Evolutionary conservation across 495 filamentous ascomycete genomes (phyloP), one percentile per base, ranked within the genome.

Genomic region (Friedmanniomyces simplex): DNA sequence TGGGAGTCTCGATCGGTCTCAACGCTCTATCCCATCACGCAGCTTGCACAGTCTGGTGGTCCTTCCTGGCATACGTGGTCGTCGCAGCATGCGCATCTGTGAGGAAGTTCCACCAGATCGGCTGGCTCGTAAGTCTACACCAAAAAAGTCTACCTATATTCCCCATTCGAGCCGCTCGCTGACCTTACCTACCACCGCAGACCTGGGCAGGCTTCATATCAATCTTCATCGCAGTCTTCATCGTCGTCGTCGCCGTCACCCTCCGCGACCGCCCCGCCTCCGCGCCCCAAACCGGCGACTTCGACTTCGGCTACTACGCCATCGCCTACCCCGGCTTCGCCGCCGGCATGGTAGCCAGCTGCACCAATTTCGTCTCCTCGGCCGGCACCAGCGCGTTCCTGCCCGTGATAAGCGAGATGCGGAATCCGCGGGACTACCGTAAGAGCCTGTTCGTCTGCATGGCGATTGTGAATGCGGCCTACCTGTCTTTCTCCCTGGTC

Each of bases 1-100:
- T 80, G 18, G 73, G 73, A 0, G 69, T 78, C 7, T 80, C 77
- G 0, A 70, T 75, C 1, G 77, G 70, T 0, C 60, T 79, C 32
- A 81, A 80, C 57, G 72, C 76, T 0, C 64, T 78, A 5, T 78
- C 76, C 0, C 63, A 67, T 8, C 76, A 80, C 55, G 71, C 69
- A 0, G 62, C 69, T 5, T 80, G 76, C 54, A 79, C 77, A 1
- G 72, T 75, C 11, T 76, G 70, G 71, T 74, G 62, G 51, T 57
- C 62, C 14, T 66, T 72, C 47, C 30, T 74, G 41, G 64, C 68
- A 13, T 66, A 52, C 13, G 42, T 65, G 1, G 36, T 60, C 18
- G 49, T 59, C 5, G 41, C 30, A 12, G 21, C 32, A 18, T 14
- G 41, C 22, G 63, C 55, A 22, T 60, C 55, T n/a, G 53, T 63